Base-by-base conservation (phyloP, 2,329 filamentous ascomycete species). In the Fusarium acutatum region DNA sequence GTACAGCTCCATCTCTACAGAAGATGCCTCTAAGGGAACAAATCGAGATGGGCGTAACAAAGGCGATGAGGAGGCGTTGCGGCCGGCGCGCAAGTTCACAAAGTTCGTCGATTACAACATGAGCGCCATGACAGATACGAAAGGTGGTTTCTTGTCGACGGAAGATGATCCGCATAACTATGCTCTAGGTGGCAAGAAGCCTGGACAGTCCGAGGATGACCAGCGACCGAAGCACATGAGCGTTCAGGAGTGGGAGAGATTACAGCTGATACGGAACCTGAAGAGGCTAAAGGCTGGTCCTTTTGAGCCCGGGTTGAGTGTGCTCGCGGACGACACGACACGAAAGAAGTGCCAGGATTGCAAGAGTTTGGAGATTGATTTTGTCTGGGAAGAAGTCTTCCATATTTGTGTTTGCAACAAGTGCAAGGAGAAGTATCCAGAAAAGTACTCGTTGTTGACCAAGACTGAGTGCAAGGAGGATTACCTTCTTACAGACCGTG, bases 41-140 rank as follows among this genome's bases (percentile, higher is more conserved):
- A 89, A 90, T 78, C 92, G 94, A 77, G 92, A 96, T 86, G 93
- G 90, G 10, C 87, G 90, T 54, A 84, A 82, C 74, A 81, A 79
- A 76, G 81, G 79, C 76, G 83, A 88, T 72, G 85, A 86, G 22
- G 85, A 79, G 80, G 68, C 81, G 47, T 91, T 97, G 56, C 91
- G 91, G 62, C 92, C 96, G 2, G 94, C 94, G 52, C 90, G 91
- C 78, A 98, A 97, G 79, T 98, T 98, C 76, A 91, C 93, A 69
- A 96, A 96, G 81, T 98, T 93, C 80, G 95, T 99, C 79, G 96
- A 99, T 80, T 98, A 98, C 84, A 96, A 99, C 82, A 96, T 99
- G 83, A 96, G 93, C 80, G 93, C 96, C 83, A 98, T 99, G 95
- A 97, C 93, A 12, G 96, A 99, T 81, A 98, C 96, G 2, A 98